Evolutionary conservation across 2,329 filamentous ascomycete genomes (phyloP).

Genomic region (Aspergillus pseudotamarii): DNA sequence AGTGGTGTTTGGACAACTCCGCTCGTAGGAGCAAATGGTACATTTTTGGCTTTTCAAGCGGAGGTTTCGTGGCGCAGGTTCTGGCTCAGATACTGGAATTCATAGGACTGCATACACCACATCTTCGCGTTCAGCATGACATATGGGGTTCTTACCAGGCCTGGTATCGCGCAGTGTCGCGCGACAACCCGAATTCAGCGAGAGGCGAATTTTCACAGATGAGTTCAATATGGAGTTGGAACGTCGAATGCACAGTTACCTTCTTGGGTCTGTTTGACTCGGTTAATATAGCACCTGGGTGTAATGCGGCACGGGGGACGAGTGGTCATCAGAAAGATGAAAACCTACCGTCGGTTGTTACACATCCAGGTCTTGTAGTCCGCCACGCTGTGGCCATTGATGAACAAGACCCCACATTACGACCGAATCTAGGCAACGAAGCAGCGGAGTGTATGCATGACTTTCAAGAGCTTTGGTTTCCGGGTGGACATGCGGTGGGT

Average conservation of each 20-base stretch:
- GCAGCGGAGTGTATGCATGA: neutral
- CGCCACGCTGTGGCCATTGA: neutral
- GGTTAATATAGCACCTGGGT: neutral
- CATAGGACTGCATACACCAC: neutral
- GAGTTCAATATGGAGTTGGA: neutral
- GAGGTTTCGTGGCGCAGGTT: neutral
- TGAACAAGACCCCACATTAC: neutral
- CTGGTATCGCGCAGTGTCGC: neutral
- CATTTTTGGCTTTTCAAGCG: neutral
- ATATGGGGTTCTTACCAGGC: neutral
- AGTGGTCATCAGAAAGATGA: neutral
- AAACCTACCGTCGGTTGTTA: neutral
- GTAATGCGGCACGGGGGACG: neutral
- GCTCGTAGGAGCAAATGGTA: neutral
- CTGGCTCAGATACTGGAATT: neutral
- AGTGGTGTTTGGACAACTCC: neutral
- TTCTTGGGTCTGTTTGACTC: conserved; percentile 1
- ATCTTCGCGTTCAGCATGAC: neutral
- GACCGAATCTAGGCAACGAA: neutral
- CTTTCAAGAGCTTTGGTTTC: neutral
- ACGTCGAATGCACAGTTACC: neutral
- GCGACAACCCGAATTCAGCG: neutral
- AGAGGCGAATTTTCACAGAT: neutral
- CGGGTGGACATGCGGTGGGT: neutral
- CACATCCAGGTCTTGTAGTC: neutral